A percentile compares a stretch with the other conserved stretches of the same genome.
These are phyloP conservation scores for Eucalyptus pauciflora DNA, from an alignment of 345 rosid genomes.

Conservation along the genomic window DNA sequence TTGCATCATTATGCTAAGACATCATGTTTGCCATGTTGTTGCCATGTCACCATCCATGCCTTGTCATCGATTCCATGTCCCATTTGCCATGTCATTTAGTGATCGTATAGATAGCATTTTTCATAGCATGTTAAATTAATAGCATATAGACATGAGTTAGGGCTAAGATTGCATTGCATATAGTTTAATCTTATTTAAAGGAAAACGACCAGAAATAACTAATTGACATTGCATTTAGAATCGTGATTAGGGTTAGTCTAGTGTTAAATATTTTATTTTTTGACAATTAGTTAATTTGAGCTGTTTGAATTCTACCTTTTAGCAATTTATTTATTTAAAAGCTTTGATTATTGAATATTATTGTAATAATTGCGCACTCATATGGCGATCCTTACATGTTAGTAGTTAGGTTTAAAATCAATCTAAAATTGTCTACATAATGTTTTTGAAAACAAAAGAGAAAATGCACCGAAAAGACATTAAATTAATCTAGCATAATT, in stretches of 20 bases:
- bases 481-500: no score
- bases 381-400: background rate
- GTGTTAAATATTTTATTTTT: background rate
- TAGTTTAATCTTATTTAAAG: background rate
- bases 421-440: background rate
- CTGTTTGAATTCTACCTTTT: no score
- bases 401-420: background rate
- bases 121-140: background rate
- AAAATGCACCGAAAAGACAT: no score
- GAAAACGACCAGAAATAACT: background rate
- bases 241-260: background rate
- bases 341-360: background rate
- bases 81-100: background rate
- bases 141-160: background rate
- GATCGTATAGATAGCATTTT: background rate
- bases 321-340: background rate
- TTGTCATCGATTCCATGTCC: background rate
- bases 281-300: background rate
- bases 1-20: background rate
- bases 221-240: background rate
- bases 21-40: background rate
- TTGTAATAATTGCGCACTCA: no score
- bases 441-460: background rate
- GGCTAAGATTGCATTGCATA: background rate
- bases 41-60: background rate